Conservation (phyloP, 192 early-diverging fungal species). For the Gryganskiella cystojenkinii region DNA sequence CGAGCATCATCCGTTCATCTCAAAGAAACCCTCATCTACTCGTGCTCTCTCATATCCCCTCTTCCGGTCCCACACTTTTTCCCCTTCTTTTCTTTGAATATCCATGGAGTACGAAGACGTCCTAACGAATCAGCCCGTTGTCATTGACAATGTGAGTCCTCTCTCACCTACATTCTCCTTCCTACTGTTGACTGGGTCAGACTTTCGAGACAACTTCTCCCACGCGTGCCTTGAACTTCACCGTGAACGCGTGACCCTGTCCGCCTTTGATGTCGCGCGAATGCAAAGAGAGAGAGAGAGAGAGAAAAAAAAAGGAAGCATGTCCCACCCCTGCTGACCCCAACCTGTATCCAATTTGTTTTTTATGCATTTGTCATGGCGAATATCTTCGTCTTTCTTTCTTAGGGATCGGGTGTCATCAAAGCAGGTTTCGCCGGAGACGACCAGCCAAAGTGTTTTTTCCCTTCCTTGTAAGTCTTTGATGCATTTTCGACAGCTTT, state of each 20-base stretch:
- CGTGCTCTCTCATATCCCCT: neutral
- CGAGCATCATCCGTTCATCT: neutral
- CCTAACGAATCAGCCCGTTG: conserved; percentile 97
- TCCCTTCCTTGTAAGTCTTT: conserved; percentile 85
- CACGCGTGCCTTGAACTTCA: no score
- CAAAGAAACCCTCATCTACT: no score
- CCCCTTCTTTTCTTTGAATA: conserved; percentile 1
- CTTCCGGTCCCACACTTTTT: neutral
- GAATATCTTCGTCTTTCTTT: neutral
- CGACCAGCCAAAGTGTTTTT: conserved; percentile 96
- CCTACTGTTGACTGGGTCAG: no score
- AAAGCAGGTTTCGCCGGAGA: conserved; percentile 99
- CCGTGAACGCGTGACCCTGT: no score
- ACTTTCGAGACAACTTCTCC: no score
- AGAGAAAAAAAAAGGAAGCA: conserved; percentile 16
- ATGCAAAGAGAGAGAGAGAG: neutral
- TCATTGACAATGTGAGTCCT: conserved; percentile 99
- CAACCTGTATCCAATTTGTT: no score
- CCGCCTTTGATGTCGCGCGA: no score
- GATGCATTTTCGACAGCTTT: neutral
- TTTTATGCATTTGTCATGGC: neutral
- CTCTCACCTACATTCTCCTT: no score
- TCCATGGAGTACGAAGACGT: conserved; percentile 91
- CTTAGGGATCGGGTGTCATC: conserved; percentile 97
- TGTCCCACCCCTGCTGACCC: conserved; percentile 3